Percentiles rank a stretch among this genome's conserved stretches.
Conservation (phyloP, 495 filamentous ascomycete genomes). For the Aspergillus cavernicola region DNA sequence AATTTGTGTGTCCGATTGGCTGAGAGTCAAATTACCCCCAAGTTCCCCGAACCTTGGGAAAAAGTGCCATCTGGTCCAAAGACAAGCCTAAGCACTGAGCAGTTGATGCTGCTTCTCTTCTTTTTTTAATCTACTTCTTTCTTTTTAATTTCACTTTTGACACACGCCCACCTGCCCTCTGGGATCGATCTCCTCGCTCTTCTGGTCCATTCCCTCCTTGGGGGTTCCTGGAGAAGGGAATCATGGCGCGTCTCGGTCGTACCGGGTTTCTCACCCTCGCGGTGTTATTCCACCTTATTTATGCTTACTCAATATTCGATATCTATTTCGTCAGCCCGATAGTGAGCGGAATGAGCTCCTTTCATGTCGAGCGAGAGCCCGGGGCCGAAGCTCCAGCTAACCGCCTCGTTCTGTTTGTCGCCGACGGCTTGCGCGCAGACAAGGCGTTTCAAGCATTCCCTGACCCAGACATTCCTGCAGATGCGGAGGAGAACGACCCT, state of each 20-base stretch:
- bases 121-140: slow-evolving; percentile 6
- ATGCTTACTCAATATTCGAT: slow-evolving; percentile 96
- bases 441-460: slow-evolving; percentile 95
- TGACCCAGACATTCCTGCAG: slow-evolving; percentile 63
- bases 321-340: slow-evolving; percentile 99
- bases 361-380: slow-evolving; percentile 59
- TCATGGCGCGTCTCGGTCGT: slow-evolving; percentile 78
- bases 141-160: neutral
- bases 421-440: slow-evolving; percentile 96
- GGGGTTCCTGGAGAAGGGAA: slow-evolving; percentile 16
- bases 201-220: slow-evolving; percentile 17
- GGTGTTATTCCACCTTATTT: slow-evolving; percentile 89
- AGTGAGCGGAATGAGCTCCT: slow-evolving; percentile 89
- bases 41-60: slow-evolving; percentile 5
- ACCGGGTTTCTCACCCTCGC: slow-evolving; percentile 88
- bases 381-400: slow-evolving; percentile 73
- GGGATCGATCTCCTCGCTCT: neutral
- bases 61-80: slow-evolving; percentile 7
- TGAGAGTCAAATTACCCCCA: neutral
- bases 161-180: slow-evolving; percentile 4
- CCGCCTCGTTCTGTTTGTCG: slow-evolving; percentile 90
- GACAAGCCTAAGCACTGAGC: neutral
- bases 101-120: slow-evolving; percentile 5
- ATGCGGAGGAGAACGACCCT: slow-evolving; percentile 48
- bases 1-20: neutral